Evolutionary conservation across 176 grass and related monocot species (phyloP).

Genomic region (Cocos nucifera): DNA sequence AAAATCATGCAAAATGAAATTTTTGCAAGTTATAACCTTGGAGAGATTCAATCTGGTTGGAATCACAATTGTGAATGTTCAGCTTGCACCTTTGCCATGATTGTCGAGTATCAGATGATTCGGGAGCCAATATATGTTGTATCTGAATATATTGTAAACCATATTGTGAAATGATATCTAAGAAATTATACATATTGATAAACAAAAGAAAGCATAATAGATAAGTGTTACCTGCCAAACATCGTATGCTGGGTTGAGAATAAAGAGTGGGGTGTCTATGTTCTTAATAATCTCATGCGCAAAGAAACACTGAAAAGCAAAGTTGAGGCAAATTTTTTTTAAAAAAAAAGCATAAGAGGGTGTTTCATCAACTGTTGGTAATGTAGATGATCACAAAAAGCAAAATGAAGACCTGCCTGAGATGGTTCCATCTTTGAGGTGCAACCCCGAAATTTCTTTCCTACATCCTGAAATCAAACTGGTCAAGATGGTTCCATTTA

Average conservation of each 20-base stretch:
- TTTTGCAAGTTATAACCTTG: conserved; percentile 41
- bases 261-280: conserved; percentile 53
- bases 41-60: conserved; percentile 50
- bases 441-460: conserved; percentile 20
- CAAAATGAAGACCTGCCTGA: conserved; percentile 16
- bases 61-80: conserved; percentile 62
- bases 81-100: conserved; percentile 59
- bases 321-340: neutral
- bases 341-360: neutral
- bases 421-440: conserved; percentile 16
- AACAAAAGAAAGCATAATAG: neutral
- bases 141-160: conserved; percentile 25
- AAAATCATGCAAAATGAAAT: neutral
- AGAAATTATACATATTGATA: neutral
- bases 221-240: conserved; percentile 62
- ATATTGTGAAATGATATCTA: conserved; percentile 2
- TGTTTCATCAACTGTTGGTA: neutral
- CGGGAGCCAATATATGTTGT: conserved; percentile 61
- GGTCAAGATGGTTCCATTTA: too few species aligned
- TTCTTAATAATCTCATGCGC: conserved; percentile 60
- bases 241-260: conserved; percentile 85
- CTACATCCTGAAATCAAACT: conserved; percentile 14
- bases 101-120: conserved; percentile 38
- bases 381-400: conserved; percentile 10
- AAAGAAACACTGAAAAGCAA: conserved; percentile 61